Percentiles rank a stretch among this genome's conserved stretches.
These are phyloP conservation scores for Neonectria magnoliae DNA, from an alignment of 2,329 filamentous ascomycete genomes.

Conservation along the genomic window DNA sequence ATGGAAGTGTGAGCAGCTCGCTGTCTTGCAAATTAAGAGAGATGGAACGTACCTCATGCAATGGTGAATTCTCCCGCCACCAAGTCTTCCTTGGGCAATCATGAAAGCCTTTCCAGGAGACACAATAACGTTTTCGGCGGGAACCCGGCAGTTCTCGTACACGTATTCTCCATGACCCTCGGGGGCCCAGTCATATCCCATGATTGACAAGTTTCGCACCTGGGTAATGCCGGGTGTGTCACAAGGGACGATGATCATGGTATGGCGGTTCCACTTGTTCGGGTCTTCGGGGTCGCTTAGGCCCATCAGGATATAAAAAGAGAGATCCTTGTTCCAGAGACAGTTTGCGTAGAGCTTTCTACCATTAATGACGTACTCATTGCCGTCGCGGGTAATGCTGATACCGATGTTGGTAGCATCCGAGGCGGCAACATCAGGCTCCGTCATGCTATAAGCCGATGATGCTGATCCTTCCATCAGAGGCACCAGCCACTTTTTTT, in stretches of 20 bases:
- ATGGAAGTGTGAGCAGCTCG: constrained; percentile 72
- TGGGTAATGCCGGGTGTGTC: constrained; percentile 82
- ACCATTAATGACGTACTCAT: constrained; percentile 87
- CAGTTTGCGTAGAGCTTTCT: constrained; percentile 97
- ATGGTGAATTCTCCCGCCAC: constrained; percentile 23
- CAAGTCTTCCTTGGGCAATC: constrained; percentile 23
- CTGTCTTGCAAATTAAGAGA: not conserved
- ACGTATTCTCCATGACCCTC: constrained; percentile 91
- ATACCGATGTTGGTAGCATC: constrained; percentile 90
- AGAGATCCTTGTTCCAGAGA: constrained; percentile 86
- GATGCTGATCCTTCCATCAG: constrained; percentile 83
- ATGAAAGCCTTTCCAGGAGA: constrained; percentile 16
- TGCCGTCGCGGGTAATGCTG: constrained; percentile 78
- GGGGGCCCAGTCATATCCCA: constrained; percentile 92
- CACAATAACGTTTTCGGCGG: constrained; percentile 46
- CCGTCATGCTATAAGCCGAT: constrained; percentile 88
- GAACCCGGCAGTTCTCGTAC: constrained; percentile 87
- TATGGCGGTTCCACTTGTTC: constrained; percentile 85
- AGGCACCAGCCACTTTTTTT: constrained; percentile 80
- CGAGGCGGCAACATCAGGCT: constrained; percentile 81
- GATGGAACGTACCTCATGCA: constrained; percentile 14
- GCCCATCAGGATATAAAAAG: constrained; percentile 92
- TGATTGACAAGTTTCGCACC: constrained; percentile 86
- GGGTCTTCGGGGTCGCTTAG: constrained; percentile 79
- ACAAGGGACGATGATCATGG: constrained; percentile 84